These are phyloP conservation scores for Suillus cothurnatus DNA, from an alignment of 768 basidiomycete species.

Conservation along the genomic window DNA sequence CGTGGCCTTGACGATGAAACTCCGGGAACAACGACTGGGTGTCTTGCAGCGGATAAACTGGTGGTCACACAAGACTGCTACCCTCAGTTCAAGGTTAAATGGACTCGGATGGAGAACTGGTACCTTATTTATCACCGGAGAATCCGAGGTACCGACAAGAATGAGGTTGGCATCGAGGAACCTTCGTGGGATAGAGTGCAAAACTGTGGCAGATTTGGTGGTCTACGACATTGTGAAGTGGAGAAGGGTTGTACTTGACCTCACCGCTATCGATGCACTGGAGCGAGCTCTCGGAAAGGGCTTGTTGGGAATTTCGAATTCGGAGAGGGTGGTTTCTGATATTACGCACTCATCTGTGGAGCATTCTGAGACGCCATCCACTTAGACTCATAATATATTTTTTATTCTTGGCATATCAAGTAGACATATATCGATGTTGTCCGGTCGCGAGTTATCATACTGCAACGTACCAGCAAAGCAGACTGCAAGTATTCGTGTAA, in stretches of 20 bases:
- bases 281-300: constrained; percentile 61
- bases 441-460: background rate
- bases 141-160: constrained; percentile 51
- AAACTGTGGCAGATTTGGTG: constrained; percentile 63
- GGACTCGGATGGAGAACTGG: constrained; percentile 64
- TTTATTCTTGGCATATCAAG: background rate
- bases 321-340: constrained; percentile 13
- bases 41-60: constrained; percentile 74
- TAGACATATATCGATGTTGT: background rate
- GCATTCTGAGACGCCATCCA: background rate
- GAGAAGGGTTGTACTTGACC: constrained; percentile 79
- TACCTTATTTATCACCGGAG: constrained; percentile 77
- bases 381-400: constrained; percentile 3
- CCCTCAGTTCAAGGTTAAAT: constrained; percentile 62
- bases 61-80: constrained; percentile 73
- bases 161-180: constrained; percentile 69
- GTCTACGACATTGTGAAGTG: constrained; percentile 87
- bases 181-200: constrained; percentile 66
- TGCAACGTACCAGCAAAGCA: background rate
- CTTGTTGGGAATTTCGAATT: constrained; percentile 7
- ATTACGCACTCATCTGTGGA: background rate
- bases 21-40: constrained; percentile 72
- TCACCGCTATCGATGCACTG: constrained; percentile 78
- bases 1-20: constrained; percentile 82
- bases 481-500: background rate